Percentiles rank a stretch among this genome's conserved stretches.
phyloP scores from a whole-genome alignment of 148 eudicot genomes.

The Spergularia marina region DNA sequence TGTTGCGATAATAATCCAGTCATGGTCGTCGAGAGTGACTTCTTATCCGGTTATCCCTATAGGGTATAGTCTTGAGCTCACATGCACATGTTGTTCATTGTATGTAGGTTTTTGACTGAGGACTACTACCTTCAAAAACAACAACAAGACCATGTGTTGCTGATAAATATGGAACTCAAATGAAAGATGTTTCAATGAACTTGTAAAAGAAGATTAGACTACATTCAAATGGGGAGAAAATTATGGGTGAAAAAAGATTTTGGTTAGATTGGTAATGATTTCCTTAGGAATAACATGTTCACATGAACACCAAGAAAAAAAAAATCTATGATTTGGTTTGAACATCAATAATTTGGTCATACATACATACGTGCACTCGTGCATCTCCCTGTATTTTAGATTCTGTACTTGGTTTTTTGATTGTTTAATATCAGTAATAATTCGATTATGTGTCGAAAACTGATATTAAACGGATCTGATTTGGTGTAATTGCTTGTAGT shows the following conservation, averaged over 20 bases:
- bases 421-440: neutral
- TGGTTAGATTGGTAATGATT: neutral
- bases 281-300: conserved; percentile 2
- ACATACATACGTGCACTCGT: conserved; percentile 30
- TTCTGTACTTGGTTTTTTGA: conserved; percentile 2
- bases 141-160: conserved; percentile 1
- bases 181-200: conserved; percentile 5
- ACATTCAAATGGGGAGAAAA: conserved; percentile 8
- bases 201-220: neutral
- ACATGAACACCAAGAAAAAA: neutral
- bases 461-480: neutral
- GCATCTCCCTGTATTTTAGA: conserved; percentile 33
- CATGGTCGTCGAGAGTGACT: too few species aligned
- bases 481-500: conserved; percentile 24
- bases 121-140: neutral
- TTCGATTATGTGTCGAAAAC: neutral
- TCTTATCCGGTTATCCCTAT: too few species aligned
- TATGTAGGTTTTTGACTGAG: neutral
- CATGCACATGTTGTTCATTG: neutral
- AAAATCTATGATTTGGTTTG: neutral
- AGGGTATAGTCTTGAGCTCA: neutral
- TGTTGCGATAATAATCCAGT: too few species aligned
- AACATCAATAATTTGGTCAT: conserved; percentile 24
- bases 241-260: conserved; percentile 14
- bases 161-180: neutral